Conservation (phyloP, 2,329 filamentous ascomycete genomes). For the Exserohilum rostratum region DNA sequence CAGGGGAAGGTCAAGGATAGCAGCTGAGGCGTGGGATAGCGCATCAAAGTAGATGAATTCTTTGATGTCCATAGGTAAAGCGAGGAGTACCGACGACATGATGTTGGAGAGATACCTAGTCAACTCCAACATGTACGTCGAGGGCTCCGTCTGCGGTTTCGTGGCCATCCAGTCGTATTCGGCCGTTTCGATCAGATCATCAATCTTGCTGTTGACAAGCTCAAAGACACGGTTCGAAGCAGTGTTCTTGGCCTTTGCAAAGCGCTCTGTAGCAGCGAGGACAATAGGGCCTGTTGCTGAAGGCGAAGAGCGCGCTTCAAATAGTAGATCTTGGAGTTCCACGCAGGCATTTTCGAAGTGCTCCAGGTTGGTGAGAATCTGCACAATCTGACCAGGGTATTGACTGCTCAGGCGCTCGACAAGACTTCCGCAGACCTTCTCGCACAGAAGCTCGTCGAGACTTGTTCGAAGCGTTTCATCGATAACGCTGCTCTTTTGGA, state of each 20-base stretch:
- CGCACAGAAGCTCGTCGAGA: slow-evolving; percentile 90
- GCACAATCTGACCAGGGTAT: slow-evolving; percentile 96
- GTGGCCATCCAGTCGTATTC: slow-evolving; percentile 88
- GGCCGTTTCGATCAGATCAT: slow-evolving; percentile 93
- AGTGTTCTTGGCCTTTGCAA: slow-evolving; percentile 88
- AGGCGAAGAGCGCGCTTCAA: slow-evolving; percentile 80
- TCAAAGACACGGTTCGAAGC: slow-evolving; percentile 98
- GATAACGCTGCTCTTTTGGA: slow-evolving; percentile 86
- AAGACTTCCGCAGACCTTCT: slow-evolving; percentile 88
- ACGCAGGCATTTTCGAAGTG: slow-evolving; percentile 94
- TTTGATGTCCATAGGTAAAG: slow-evolving; percentile 93
- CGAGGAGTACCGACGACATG: slow-evolving; percentile 92
- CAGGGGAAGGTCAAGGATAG: slow-evolving; percentile 80
- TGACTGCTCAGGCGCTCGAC: slow-evolving; percentile 88
- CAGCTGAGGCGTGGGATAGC: slow-evolving; percentile 84
- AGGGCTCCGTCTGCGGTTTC: slow-evolving; percentile 72
- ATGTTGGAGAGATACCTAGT: slow-evolving; percentile 94
- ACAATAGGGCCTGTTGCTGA: slow-evolving; percentile 80
- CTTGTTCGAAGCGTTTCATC: slow-evolving; percentile 87
- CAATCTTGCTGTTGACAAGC: slow-evolving; percentile 97
- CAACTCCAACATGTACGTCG: slow-evolving; percentile 93
- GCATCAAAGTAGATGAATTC: slow-evolving; percentile 98
- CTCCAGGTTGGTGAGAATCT: slow-evolving; percentile 96
- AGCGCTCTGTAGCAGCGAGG: slow-evolving; percentile 82
- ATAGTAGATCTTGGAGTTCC: slow-evolving; percentile 85